phyloP scores from a whole-genome alignment of 208 protist genomes.

The Naegleria lovaniensis region DNA sequence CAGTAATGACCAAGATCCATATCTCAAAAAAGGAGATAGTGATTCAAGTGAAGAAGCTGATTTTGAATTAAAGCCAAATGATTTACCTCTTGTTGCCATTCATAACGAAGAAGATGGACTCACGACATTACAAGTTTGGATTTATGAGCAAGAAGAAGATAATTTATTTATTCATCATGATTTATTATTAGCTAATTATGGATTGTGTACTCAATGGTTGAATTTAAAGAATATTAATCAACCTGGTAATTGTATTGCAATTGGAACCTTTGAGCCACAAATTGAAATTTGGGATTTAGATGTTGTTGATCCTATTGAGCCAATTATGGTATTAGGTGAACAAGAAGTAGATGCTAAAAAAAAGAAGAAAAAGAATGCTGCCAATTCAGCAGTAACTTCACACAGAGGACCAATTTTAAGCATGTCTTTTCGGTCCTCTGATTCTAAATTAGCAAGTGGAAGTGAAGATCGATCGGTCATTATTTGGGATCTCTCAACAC shows the following conservation, averaged over 20 bases:
- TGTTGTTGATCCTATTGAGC: constrained; percentile 84
- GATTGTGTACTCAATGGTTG: constrained; percentile 85
- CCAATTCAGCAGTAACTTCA: constrained; percentile 54
- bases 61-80: constrained; percentile 58
- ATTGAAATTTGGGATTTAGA: constrained; percentile 96
- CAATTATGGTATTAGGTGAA: constrained; percentile 76
- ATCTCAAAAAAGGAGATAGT: constrained; percentile 77
- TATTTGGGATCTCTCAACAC: constrained; percentile 84
- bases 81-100: constrained; percentile 49
- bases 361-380: constrained; percentile 47
- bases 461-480: constrained; percentile 90
- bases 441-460: constrained; percentile 78
- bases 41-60: constrained; percentile 61
- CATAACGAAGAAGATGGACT: constrained; percentile 52
- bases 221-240: constrained; percentile 63
- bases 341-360: constrained; percentile 54
- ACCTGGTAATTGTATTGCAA: constrained; percentile 70
- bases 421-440: constrained; percentile 80
- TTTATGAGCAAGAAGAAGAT: constrained; percentile 88
- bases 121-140: constrained; percentile 70
- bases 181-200: constrained; percentile 80
- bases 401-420: constrained; percentile 89
- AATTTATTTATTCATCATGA: constrained; percentile 94
- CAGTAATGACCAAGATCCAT: constrained; percentile 65
- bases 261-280: constrained; percentile 91